Conservation (phyloP, 495 filamentous ascomycete genomes). For the Cladorrhinum samala region DNA sequence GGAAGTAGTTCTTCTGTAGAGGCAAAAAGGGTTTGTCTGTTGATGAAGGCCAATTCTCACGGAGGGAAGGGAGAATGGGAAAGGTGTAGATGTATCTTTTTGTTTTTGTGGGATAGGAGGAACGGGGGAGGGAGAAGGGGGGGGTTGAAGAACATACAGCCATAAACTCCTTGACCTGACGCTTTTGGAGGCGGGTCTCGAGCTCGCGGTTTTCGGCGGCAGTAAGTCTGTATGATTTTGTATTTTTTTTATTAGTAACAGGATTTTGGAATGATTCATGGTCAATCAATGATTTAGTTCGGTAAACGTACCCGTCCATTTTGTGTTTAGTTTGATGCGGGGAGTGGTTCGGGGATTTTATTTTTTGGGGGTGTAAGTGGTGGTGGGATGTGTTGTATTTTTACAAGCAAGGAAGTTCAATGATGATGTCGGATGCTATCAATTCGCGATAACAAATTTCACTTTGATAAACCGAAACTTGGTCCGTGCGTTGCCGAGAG, state of each 20-base stretch:
- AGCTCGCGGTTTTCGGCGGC: constrained; percentile 84
- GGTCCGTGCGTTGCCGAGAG: not conserved
- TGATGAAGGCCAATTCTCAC: no score
- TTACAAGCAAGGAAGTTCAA: not conserved
- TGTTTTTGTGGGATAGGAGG: no score
- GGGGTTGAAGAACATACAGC: constrained; percentile 52
- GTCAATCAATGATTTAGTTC: no score
- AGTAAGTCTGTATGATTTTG: constrained; percentile 52
- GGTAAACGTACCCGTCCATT: constrained; percentile 7
- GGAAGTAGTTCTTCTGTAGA: no score
- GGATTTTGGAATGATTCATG: no score
- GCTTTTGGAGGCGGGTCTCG: constrained; percentile 83
- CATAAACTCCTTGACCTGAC: constrained; percentile 99
- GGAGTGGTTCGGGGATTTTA: not conserved
- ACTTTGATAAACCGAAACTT: not conserved
- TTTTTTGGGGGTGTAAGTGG: not conserved
- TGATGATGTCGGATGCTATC: not conserved
- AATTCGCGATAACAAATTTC: constrained; percentile 5
- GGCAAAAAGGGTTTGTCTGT: no score
- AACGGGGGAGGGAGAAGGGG: no score
- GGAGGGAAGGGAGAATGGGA: no score
- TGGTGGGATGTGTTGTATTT: no score
- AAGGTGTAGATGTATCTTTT: no score
- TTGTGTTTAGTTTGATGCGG: not conserved
- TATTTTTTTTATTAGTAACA: constrained; percentile 2